Evolutionary conservation across 768 basidiomycete genomes (phyloP), one percentile per base, ranked within the genome.

Genomic region (Austroboletus festivus): DNA sequence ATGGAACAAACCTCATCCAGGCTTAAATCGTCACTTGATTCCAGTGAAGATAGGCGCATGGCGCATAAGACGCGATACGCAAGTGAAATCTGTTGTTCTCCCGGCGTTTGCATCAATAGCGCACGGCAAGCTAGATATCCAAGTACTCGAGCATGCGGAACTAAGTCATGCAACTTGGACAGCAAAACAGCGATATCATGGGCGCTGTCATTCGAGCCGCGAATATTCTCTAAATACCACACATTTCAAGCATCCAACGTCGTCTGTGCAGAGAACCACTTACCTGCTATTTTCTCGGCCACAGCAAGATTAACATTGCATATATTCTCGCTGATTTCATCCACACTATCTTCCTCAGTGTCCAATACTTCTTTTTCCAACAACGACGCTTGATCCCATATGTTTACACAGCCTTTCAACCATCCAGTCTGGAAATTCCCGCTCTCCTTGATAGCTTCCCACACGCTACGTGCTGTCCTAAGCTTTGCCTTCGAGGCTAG

Each of bases 401-500:
- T 50, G 15, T 73, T 70, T 3, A 72, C 67, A 50, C 83, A 86
- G n/a, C 79, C 85, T 1, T 54, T 67, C 16, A 89, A 61, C 70
- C 84, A 73, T 52, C 65, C 68, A 5, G 38, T 61, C 39, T 59
- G 64, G 45, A 51, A 55, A 47, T 64, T 54, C n/a, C 52, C 54
- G 42, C 62, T 42, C 12, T 73, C 73, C n/a, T 59, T 64, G 48
- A 93, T 61, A n/a, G 78, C 65, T 46, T 83, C 82, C 92, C 92
- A 94, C 0, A 83, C 79, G n/a, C 75, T 62, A 19, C 79, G 74
- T 0, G 81, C 75, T 1, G 80, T 85, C 60, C 81, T 83, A 51
- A 84, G 78, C 43, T 83, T 76, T 3, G 85, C 68, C 59, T 86
- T 90, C 7, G 88, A 85, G 56, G 80, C 85, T 15, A 94, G 63